Conservation (phyloP, 2,329 filamentous ascomycete species). For the Bipolaris cookei region DNA sequence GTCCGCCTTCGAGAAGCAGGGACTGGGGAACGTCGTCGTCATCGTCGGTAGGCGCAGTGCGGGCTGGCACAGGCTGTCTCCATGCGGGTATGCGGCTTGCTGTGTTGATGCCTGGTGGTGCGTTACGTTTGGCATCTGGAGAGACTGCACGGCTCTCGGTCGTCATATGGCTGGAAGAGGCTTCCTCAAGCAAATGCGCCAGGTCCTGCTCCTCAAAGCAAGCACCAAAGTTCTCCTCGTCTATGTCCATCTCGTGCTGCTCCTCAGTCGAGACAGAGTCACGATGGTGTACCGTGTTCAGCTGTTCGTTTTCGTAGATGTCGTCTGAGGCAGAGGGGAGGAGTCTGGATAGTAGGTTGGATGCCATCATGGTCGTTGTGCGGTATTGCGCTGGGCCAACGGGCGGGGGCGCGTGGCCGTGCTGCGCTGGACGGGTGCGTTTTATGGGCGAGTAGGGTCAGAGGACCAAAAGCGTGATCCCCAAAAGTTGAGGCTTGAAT, state of each 20-base stretch:
- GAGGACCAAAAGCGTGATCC: constrained; percentile 27
- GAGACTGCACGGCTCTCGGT: constrained; percentile 51
- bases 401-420: constrained; percentile 37
- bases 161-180: constrained; percentile 56
- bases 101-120: constrained; percentile 35
- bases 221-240: constrained; percentile 58
- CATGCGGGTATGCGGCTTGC: constrained; percentile 45
- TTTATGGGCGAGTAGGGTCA: constrained; percentile 17
- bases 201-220: constrained; percentile 64
- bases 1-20: constrained; percentile 63
- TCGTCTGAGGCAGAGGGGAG: constrained; percentile 57
- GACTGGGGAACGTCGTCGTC: constrained; percentile 65
- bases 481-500: constrained; percentile 21
- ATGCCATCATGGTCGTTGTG: constrained; percentile 55
- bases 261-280: constrained; percentile 46
- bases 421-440: constrained; percentile 8
- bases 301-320: constrained; percentile 53
- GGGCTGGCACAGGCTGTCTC: constrained; percentile 42
- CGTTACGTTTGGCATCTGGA: constrained; percentile 42
- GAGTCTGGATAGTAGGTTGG: constrained; percentile 60
- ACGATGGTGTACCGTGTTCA: constrained; percentile 28
- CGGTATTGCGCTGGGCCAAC: constrained; percentile 30
- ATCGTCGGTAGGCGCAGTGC: constrained; percentile 50
- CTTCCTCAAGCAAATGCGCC: constrained; percentile 62
- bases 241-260: constrained; percentile 56